Conservation (phyloP, 208 protist genomes). For the Trichomonas tenax region DNA sequence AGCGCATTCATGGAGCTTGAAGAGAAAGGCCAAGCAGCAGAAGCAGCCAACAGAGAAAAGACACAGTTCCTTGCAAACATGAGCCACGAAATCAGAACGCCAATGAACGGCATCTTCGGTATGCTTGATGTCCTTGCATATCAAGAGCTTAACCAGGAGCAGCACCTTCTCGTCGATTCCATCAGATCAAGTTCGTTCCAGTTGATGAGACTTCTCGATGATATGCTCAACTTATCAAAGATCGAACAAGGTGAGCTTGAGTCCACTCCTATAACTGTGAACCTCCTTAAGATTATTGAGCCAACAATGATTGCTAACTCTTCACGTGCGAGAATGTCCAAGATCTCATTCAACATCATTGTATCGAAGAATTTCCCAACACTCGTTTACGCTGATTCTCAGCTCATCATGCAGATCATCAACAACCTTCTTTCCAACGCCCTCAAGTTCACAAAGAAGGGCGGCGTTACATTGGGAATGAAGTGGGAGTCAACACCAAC, state of each 20-base stretch:
- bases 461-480: background rate
- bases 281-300: background rate
- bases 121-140: background rate
- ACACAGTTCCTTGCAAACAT: slow-evolving; percentile 41
- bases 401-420: background rate
- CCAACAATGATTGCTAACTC: background rate
- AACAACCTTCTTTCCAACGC: background rate
- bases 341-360: background rate
- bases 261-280: background rate
- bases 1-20: background rate
- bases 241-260: slow-evolving; percentile 16
- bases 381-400: background rate
- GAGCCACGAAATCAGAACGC: slow-evolving; percentile 48
- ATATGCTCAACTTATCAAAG: slow-evolving; percentile 19
- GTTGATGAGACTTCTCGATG: slow-evolving; percentile 6
- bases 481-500: background rate
- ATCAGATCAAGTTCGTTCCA: background rate
- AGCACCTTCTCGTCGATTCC: background rate
- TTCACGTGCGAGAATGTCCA: background rate
- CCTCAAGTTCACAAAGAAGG: slow-evolving; percentile 11
- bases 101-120: slow-evolving; percentile 39
- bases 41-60: background rate
- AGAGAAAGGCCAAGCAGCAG: background rate
- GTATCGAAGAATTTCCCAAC: background rate
- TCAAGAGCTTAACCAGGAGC: background rate